Base-by-base conservation (phyloP, 1,284 basidiomycete genomes). In the Pisolithus thermaeus region DNA sequence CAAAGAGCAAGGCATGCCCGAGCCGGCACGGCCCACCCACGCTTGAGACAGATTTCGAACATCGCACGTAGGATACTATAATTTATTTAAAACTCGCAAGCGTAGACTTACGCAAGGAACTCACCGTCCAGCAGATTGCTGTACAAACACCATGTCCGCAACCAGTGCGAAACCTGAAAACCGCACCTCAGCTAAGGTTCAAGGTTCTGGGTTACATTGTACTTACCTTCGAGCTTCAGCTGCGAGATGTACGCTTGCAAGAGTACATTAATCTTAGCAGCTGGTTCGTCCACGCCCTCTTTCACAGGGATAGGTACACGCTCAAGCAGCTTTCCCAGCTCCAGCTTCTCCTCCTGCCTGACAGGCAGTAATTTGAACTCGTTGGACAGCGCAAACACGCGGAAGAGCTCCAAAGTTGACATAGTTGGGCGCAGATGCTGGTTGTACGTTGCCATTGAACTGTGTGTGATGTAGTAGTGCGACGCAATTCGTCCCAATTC, bases 231-330 rank as follows among this genome's bases (percentile, higher is more conserved):
- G 2, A 99, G 79, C 70, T 93, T 97, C 51, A 98, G 83, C 61
- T 94, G 87, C 1, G 93, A 97, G 59, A 99, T 94, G 70, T 91
- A 98, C 0, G 96, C 87, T 65, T 99, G 97, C 0, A 99, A 74
- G 0, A 99, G 77, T 2, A 98, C 94, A 61, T 99, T 99, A 72
- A 99, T 92, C 74, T 99, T 99, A 28, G 97, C 91, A 0, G 92
- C 88, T 0, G 94, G 92, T 64, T 99, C 96, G 58, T 98, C 96
- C 4, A 97, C 91, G 46, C 87, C 80, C 70, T 99, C 97, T 73
- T 99, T 99, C 62, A 99, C 90, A 0, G 97, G 96, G 45, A 99
- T 95, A 1, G 96, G 97, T 0, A 99, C 96, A 12, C 94, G 81
- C 67, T 99, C 97, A 39, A 98, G 74, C 25, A 98, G 74, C 67